Conservation (phyloP, 1,284 basidiomycete genomes). For the Violaceomyces palustris region DNA sequence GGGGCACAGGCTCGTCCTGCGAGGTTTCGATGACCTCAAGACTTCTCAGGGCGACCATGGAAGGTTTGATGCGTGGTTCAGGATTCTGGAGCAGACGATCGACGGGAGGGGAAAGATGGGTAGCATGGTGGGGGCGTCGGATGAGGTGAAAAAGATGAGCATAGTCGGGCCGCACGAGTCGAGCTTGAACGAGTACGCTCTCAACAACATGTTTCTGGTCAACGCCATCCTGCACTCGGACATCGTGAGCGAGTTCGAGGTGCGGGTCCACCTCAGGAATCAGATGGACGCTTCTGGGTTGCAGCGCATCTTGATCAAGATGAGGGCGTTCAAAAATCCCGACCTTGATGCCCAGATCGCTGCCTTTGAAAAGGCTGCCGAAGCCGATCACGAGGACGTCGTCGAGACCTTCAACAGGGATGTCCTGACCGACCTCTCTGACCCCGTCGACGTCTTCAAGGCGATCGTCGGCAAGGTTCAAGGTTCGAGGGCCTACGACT, state of each 20-base stretch:
- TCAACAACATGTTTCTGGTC: slow-evolving; percentile 43
- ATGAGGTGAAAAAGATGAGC: slow-evolving; percentile 65
- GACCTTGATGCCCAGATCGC: slow-evolving; percentile 67
- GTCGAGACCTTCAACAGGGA: slow-evolving; percentile 72
- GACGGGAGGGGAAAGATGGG: slow-evolving; percentile 90
- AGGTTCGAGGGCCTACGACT: slow-evolving; percentile 73
- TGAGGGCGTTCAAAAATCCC: slow-evolving; percentile 64
- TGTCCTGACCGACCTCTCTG: slow-evolving; percentile 70
- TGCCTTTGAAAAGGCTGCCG: slow-evolving; percentile 65
- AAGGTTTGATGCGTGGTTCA: slow-evolving; percentile 85
- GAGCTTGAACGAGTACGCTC: slow-evolving; percentile 61
- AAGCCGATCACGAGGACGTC: slow-evolving; percentile 73
- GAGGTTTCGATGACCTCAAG: slow-evolving; percentile 55
- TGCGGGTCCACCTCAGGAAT: slow-evolving; percentile 75
- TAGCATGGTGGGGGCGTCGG: slow-evolving; percentile 85
- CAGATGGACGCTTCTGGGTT: slow-evolving; percentile 86
- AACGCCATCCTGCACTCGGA: slow-evolving; percentile 44
- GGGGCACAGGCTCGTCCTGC: slow-evolving; percentile 57
- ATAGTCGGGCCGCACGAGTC: slow-evolving; percentile 67
- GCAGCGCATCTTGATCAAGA: slow-evolving; percentile 67
- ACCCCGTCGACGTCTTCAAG: slow-evolving; percentile 80
- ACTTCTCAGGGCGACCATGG: slow-evolving; percentile 35
- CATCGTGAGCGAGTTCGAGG: slow-evolving; percentile 59
- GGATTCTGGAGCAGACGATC: slow-evolving; percentile 70
- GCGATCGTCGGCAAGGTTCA: slow-evolving; percentile 70